A percentile compares a stretch with the other conserved stretches of the same genome.
Evolutionary conservation across 2,329 filamentous ascomycete genomes (phyloP).

Genomic region (Sclerotinia glacialis): DNA sequence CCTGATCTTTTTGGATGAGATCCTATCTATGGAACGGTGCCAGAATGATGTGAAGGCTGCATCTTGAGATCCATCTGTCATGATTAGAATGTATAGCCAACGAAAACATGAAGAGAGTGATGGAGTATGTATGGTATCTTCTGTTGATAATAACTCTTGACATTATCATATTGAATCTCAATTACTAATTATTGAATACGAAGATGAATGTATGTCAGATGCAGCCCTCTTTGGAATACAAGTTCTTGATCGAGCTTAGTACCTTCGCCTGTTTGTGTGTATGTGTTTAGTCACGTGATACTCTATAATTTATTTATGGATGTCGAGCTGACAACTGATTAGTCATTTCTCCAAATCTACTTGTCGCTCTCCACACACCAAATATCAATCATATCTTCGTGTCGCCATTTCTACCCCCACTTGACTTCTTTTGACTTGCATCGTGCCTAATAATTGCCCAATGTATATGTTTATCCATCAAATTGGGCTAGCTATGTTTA

Average conservation of each 20-base stretch:
- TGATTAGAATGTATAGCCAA: not conserved
- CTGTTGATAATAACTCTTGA: not conserved
- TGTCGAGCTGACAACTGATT: not conserved
- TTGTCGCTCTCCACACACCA: not conserved
- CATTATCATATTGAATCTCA: not conserved
- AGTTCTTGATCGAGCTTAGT: constrained; percentile 13
- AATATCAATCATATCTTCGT: not conserved
- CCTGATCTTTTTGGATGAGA: constrained; percentile 22
- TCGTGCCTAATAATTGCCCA: too few species aligned
- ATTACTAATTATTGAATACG: not conserved
- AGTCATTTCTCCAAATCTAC: rapidly evolving
- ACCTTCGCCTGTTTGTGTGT: not conserved
- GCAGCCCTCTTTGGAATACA: constrained; percentile 5
- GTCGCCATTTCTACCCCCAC: not conserved
- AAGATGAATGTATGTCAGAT: not conserved
- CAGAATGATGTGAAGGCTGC: constrained; percentile 23
- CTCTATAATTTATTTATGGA: not conserved
- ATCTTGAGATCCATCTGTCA: constrained; percentile 13
- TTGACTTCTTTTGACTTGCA: not conserved
- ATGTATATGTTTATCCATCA: too few species aligned
- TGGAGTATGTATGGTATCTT: not conserved
- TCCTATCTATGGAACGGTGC: constrained; percentile 22
- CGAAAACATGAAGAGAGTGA: not conserved
- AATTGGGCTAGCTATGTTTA: too few species aligned
- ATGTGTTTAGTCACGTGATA: not conserved